Evolutionary conservation across 2,329 filamentous ascomycete species (phyloP), one percentile per base, ranked within the genome.

Genomic region (Arthrobotrys sinensis): DNA sequence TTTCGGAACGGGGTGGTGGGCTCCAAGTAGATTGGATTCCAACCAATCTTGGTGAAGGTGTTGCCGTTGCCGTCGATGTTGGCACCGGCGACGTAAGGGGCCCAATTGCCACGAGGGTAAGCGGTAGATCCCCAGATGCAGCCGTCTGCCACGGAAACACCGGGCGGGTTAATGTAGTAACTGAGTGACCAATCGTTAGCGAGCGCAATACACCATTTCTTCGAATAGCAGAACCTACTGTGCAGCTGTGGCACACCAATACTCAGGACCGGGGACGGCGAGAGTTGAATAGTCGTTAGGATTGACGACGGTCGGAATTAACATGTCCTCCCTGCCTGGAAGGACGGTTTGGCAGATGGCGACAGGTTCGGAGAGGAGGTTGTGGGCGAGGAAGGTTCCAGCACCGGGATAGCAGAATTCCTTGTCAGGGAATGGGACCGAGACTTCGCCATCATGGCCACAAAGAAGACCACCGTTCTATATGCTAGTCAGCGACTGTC

Each of bases 331-430:
- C 82, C 93, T 91, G 62, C 92, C 92, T 16, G 92, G 92, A 78
- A 94, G 85, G 12, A 93, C 91, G 3, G 92, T 94, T 85, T 94
- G 92, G 84, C 92, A 94, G 85, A 92, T 93, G 1, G 92, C 89
- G 68, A 93, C 88, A 12, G 87, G 82, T 40, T 86, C 85, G 79
- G 88, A 89, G 36, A 53, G 46, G 81, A 90, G 90, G 86, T 93
- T 94, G 78, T 90, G 86, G 40, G 88, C 92, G 71, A 87, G 85
- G 67, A 94, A 87, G 6, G 89, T 83, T 50, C 91, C 91, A 19
- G 89, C 89, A 53, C 92, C 92, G 46, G 90, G 86, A 62, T 91
- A 88, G 84, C 92, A 95, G 85, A 92, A 91, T 3, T 90, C 88
- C 82, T 89, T 86, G 76, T 88, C 84, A 4, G 89, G 86, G 83